Evolutionary conservation across 371 early-diverging fungal species (phyloP), one percentile per base, ranked within the genome.

Genomic region (Conidiobolus incongruus): DNA sequence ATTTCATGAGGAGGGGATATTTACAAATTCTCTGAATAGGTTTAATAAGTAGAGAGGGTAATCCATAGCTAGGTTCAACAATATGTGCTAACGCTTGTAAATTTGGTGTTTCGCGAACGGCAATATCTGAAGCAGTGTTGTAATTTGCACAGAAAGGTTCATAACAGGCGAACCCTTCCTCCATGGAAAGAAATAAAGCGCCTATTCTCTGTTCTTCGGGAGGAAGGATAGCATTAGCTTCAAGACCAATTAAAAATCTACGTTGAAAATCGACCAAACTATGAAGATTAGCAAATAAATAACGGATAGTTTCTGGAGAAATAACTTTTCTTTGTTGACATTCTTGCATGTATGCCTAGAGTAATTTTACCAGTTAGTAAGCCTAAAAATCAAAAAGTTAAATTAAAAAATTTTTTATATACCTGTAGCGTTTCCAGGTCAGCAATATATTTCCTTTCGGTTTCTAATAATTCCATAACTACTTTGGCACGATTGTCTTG

Each of bases 11-110:
- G 22, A 92, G 63, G 17, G 90, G 89, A 59, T 95, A 97, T 65
- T 88, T 91, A 68, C 92, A 89, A 46, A 95, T 79, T 46, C 98
- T 76, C 61, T 97, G 96, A 0, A 95, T 77, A 0, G 98, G 98
- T 58, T 89, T 88, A 60, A 97, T 92, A 34, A 97, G 66, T 56
- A 83, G 67, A 13, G 88, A 84, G 16, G 79, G 90, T 40, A 96
- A 63, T 48, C 78, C 78, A 45, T 81, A 78, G 24, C 60, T 68
- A 7, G 91, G 87, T 44, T 93, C 89, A 40, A 92, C 58, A 16
- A 87, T 55, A 46, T 73, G 64, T 23, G 65, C 59, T 38, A 81
- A 55, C 47, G 61, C 50, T 69, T 66, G 53, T 36, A 80, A 54
- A 16, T 52, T 45, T 2, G 55, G 61, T 2, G 56, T 57, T 46